phyloP scores from a whole-genome alignment of 225 moss, liverwort and hornwort genomes.

The Straminergon stramineum region DNA sequence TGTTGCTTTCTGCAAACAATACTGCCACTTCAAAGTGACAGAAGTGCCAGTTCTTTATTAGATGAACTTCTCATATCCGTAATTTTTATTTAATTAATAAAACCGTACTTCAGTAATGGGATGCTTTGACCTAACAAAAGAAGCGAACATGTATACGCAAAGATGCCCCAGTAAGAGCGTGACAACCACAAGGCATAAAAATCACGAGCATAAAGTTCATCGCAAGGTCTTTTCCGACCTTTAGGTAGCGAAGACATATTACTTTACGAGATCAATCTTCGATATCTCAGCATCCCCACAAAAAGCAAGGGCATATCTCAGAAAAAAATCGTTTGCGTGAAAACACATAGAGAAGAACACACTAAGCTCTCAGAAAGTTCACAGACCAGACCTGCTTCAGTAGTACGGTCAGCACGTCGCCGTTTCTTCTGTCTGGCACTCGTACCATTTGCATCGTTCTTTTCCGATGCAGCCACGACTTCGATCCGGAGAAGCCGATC shows the following conservation, averaged over 20 bases:
- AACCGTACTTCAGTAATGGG: background rate
- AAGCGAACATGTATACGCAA: background rate
- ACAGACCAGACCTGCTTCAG: slow-evolving; percentile 42
- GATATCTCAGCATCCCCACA: background rate
- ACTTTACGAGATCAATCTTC: background rate
- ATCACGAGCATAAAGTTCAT: background rate
- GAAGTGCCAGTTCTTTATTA: background rate
- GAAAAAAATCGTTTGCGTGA: background rate
- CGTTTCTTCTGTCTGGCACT: slow-evolving; percentile 90
- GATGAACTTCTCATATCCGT: background rate
- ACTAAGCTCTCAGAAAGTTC: background rate
- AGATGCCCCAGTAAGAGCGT: background rate
- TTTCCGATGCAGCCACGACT: slow-evolving; percentile 70
- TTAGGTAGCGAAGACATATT: background rate
- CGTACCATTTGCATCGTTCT: slow-evolving; percentile 42
- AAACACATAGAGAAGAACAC: background rate
- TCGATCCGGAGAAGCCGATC: slow-evolving; percentile 88
- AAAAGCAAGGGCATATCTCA: background rate
- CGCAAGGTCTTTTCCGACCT: background rate
- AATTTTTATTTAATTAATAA: background rate
- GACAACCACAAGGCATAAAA: background rate
- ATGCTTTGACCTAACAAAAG: background rate
- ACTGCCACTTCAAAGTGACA: background rate
- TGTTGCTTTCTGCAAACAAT: background rate
- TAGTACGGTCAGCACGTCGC: slow-evolving; percentile 63